phyloP scores from a whole-genome alignment of 768 basidiomycete species.

The Termitomyces sp. region DNA sequence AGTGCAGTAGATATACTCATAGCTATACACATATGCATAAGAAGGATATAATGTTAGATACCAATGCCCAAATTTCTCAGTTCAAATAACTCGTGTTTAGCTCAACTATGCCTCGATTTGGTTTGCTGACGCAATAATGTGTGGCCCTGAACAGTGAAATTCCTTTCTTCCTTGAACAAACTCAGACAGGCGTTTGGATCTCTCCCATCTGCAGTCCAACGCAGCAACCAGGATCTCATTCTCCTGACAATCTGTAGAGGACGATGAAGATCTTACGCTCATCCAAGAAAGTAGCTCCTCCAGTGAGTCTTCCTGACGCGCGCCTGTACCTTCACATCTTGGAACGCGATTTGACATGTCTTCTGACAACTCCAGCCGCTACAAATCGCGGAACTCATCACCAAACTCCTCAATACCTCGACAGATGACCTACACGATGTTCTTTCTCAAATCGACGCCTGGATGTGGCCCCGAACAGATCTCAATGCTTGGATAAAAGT shows the following conservation, averaged over 20 bases:
- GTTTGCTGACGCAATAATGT: conserved; percentile 19
- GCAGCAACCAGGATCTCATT: conserved; percentile 13
- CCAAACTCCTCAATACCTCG: conserved; percentile 56
- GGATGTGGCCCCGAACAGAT: conserved; percentile 96
- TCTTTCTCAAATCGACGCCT: conserved; percentile 65
- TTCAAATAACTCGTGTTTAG: background rate
- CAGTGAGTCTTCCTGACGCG: conserved; percentile 42
- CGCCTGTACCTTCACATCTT: conserved; percentile 9
- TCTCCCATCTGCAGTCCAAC: conserved; percentile 4
- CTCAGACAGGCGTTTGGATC: conserved; percentile 7
- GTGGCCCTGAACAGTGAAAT: conserved; percentile 16
- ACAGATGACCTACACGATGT: conserved; percentile 68
- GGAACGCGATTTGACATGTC: conserved; percentile 14
- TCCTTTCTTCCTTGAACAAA: conserved; percentile 10
- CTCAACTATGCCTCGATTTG: conserved; percentile 12
- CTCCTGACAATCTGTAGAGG: conserved; percentile 42
- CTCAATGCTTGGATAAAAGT: conserved; percentile 95
- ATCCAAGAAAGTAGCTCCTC: conserved; percentile 75
- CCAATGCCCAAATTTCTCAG: background rate
- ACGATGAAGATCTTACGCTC: conserved; percentile 87
- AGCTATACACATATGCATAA: conserved; percentile 1
- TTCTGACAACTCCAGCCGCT: conserved; percentile 47
- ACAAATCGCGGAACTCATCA: conserved; percentile 77
- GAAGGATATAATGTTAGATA: background rate
- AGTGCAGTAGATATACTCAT: conserved; percentile 23